Evolutionary conservation across 106 monocot genomes (phyloP), one percentile per base, ranked within the genome.

Genomic region (Dendrobium nobile): DNA sequence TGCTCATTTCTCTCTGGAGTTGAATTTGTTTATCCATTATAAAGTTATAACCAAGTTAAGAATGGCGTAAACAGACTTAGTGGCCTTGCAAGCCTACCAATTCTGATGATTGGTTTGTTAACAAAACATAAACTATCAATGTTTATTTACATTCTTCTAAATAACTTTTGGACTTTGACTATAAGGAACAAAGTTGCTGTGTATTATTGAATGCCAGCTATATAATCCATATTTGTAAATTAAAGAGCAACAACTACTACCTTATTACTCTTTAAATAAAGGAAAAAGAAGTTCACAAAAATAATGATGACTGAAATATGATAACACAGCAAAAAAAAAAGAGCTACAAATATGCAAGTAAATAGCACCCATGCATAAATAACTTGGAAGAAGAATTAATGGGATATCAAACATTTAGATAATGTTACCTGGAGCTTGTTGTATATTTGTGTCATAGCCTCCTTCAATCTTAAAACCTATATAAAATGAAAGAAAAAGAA

Each of bases 371-470:
- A 37, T 9, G 11, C 70, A 70, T 70, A 28, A 27, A 67, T 28
- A 27, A 45, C 20, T 41, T 56, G 15, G 20, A 59, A 31, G 43
- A 7, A 18, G 43, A 85, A 79, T 56, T 19, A 74, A 15, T 43
- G 17, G 43, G 41, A 77, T 45, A n/a, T 26, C 28, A 16, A 81
- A 13, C 40, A 54, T 41, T 10, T 8, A 73, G 11, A 54, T 73
- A n/a, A 81, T 59, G 41, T 86, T 37, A 98, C 98, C 98, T 95
- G 92, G 48, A 98, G 82, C 79, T 92, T 91, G 43, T 84, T 83
- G 84, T 98, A 98, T 64, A 93, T 95, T 64, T 89, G 85, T 28
- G 92, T 74, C 95, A 98, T 95, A 27, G 92, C 92, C 75, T 91
- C 94, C 84, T 95, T 98, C 73, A 98, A 61, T 77, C 91, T 89